Conservation (phyloP, 768 basidiomycete species). For the Lactarius sp. region DNA sequence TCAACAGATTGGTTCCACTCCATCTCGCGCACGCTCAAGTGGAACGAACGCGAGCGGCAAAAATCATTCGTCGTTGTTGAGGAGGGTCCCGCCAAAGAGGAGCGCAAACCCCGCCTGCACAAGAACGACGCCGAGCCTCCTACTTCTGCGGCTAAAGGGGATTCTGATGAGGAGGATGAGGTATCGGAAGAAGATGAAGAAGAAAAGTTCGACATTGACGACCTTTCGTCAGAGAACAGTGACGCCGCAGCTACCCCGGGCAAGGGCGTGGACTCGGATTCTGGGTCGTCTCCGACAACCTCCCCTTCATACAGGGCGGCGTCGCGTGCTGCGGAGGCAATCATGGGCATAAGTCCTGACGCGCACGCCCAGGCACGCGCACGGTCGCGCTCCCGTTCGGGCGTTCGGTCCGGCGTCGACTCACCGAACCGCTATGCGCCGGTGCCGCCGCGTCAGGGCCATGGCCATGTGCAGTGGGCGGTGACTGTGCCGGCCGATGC, state of each 20-base stretch:
- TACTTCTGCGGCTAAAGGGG: conserved; percentile 23
- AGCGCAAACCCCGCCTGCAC: conserved; percentile 2
- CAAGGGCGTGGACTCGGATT: not conserved
- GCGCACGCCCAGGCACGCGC: conserved; percentile 10
- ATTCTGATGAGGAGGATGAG: conserved; percentile 33
- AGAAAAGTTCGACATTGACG: conserved; percentile 91
- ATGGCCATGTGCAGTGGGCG: conserved; percentile 20
- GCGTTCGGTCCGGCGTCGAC: conserved; percentile 25
- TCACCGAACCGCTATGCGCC: conserved; percentile 22
- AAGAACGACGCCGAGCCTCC: not conserved
- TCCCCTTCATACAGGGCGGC: conserved; percentile 11
- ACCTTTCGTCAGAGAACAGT: conserved; percentile 42
- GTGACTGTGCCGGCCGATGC: not conserved
- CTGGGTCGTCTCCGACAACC: not conserved
- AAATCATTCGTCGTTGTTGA: conserved; percentile 99
- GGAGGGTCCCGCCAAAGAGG: conserved; percentile 56
- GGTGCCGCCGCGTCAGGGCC: not conserved
- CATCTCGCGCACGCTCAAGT: conserved; percentile 93
- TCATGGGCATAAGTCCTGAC: conserved; percentile 20
- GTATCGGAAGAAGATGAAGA: conserved; percentile 47
- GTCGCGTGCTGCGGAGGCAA: conserved; percentile 23
- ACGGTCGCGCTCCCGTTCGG: conserved; percentile 16
- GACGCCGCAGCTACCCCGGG: not conserved
- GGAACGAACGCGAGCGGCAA: conserved; percentile 98
- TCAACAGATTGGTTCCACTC: conserved; percentile 99